These are phyloP conservation scores for Colletotrichum agaves DNA, from an alignment of 2,329 filamentous ascomycete genomes.

Conservation along the genomic window DNA sequence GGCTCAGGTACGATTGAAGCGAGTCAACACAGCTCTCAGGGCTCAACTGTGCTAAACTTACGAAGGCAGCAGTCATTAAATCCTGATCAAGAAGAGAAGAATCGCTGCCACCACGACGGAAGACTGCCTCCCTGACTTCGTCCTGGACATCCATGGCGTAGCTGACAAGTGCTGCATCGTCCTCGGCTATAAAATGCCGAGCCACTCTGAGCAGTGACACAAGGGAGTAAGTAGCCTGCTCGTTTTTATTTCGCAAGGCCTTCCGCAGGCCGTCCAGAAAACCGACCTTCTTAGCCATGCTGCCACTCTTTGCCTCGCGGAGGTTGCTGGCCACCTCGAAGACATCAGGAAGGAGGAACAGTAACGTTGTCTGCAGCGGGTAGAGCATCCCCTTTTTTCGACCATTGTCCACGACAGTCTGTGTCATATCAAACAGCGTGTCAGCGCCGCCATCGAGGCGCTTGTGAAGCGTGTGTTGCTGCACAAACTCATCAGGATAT, in stretches of 20 bases:
- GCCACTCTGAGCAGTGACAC: conserved; percentile 71
- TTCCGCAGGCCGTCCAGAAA: conserved; percentile 74
- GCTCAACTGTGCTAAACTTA: conserved; percentile 71
- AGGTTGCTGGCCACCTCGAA: conserved; percentile 77
- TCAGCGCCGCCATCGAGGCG: conserved; percentile 74
- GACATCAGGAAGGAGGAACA: conserved; percentile 74
- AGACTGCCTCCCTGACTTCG: conserved; percentile 73
- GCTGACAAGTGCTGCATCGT: conserved; percentile 71
- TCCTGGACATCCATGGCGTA: conserved; percentile 77
- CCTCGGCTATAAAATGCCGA: conserved; percentile 71
- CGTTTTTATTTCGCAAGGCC: conserved; percentile 70
- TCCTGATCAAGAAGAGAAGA: conserved; percentile 68
- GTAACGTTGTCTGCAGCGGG: conserved; percentile 70
- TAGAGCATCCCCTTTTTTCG: conserved; percentile 66
- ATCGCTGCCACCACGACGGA: conserved; percentile 63
- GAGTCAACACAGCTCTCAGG: conserved; percentile 67
- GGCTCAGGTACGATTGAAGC: conserved; percentile 66
- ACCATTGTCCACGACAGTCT: conserved; percentile 68
- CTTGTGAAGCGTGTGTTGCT: conserved; percentile 68
- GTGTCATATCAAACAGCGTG: conserved; percentile 76
- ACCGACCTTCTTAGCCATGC: conserved; percentile 72
- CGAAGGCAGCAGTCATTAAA: conserved; percentile 74
- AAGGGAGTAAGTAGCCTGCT: conserved; percentile 74
- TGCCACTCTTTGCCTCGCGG: conserved; percentile 69
- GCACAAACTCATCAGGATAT: conserved; percentile 72